Percentiles rank a stretch among this genome's conserved stretches.
Evolutionary conservation across 148 eudicot genomes (phyloP).

Genomic region (Fagopyrum esculentum): DNA sequence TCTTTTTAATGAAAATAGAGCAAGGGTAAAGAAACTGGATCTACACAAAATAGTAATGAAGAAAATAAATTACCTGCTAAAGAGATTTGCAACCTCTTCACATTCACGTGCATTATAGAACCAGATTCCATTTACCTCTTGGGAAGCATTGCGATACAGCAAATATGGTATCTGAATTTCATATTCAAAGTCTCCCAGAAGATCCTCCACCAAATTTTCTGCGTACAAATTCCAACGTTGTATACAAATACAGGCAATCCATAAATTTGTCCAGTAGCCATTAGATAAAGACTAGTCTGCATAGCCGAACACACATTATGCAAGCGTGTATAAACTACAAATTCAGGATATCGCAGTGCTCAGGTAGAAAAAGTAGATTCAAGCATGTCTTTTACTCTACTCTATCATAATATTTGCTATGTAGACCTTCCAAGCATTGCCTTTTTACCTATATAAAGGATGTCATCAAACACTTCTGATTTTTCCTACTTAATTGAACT

Average conservation of each 20-base stretch:
- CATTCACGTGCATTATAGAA: constrained; percentile 93
- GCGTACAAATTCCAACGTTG: constrained; percentile 18
- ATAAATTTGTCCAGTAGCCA: not conserved
- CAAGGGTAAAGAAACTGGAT: not conserved
- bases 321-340: not conserved
- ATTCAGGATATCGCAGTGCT: not conserved
- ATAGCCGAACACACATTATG: not conserved
- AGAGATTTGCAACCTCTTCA: constrained; percentile 92
- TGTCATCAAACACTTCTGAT: not conserved
- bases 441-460: not conserved
- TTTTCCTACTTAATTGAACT: not conserved
- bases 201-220: constrained; percentile 93
- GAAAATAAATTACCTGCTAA: constrained; percentile 47
- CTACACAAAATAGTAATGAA: not conserved
- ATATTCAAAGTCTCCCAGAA: constrained; percentile 91
- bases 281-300: not conserved
- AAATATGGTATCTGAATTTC: constrained; percentile 90
- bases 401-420: not conserved
- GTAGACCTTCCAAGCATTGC: not conserved
- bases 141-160: constrained; percentile 87
- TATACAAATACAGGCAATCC: constrained; percentile 19
- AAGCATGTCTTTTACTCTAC: not conserved
- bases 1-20: not conserved
- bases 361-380: not conserved
- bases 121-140: constrained; percentile 99